A percentile compares a stretch with the other conserved stretches of the same genome.
Conservation (phyloP, 257 asterid genomes). For the Knoxia roxburghii region DNA sequence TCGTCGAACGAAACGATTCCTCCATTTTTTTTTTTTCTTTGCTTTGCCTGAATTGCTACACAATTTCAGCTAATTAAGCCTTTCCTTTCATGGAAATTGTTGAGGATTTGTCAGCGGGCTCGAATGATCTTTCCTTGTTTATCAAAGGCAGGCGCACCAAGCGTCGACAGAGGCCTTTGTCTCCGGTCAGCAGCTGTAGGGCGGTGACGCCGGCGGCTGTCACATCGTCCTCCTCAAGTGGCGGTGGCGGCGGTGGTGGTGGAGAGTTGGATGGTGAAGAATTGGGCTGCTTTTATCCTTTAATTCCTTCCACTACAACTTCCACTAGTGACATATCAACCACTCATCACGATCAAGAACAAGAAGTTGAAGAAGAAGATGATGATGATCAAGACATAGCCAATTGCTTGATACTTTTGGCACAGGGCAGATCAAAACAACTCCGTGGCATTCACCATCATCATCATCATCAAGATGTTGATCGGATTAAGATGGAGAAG, state of each 20-base stretch:
- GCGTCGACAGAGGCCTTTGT: conserved; percentile 47
- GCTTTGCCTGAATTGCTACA: too few relatives aligned
- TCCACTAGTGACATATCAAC: conserved; percentile 36
- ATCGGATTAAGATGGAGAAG: conserved; percentile 25
- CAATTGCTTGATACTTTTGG: conserved; percentile 73
- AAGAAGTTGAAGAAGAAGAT: conserved; percentile 55
- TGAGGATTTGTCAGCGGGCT: conserved; percentile 40
- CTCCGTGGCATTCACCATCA: too few relatives aligned
- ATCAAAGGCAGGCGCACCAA: conserved; percentile 59
- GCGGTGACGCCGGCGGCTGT: background rate
- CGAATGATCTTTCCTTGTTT: conserved; percentile 36
- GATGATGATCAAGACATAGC: conserved; percentile 51
- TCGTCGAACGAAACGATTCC: too few relatives aligned
- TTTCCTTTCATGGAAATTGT: conserved; percentile 11
- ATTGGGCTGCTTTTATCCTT: conserved; percentile 5
- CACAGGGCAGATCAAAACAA: conserved; percentile 56
- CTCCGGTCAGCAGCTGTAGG: conserved; percentile 7
- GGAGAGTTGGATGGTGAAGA: conserved; percentile 28
- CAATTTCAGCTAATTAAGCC: background rate
- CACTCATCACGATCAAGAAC: conserved; percentile 40
- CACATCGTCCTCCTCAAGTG: conserved; percentile 49
- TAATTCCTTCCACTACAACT: conserved; percentile 32
- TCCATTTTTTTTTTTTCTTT: too few relatives aligned
- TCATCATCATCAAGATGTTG: conserved; percentile 1
- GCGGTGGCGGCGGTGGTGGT: conserved; percentile 22